Evolutionary conservation across 2,329 filamentous ascomycete species (phyloP).

Genomic region (Fusarium poae): DNA sequence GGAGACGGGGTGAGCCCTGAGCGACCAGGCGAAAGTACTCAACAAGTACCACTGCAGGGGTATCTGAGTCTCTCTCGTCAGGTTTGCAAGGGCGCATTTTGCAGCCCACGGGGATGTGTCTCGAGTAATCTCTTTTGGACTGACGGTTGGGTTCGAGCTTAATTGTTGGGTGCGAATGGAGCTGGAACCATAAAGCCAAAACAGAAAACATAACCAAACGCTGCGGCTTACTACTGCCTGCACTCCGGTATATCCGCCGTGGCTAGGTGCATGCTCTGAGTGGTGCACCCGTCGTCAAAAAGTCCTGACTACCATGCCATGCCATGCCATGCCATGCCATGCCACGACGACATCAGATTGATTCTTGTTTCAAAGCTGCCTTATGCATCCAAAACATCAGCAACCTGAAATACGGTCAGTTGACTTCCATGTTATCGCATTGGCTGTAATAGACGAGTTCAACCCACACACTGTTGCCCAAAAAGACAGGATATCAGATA

Average conservation of each 20-base stretch:
- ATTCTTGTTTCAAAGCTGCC: conserved; percentile 30
- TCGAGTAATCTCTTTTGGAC: conserved; percentile 47
- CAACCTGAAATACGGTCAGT: conserved; percentile 37
- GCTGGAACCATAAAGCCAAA: conserved; percentile 14
- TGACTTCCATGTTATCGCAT: conserved; percentile 33
- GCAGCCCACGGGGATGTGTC: conserved; percentile 45
- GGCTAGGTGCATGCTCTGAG: conserved; percentile 41
- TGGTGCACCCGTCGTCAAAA: conserved; percentile 19
- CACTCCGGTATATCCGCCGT: conserved; percentile 49
- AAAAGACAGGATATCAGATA: conserved; percentile 32
- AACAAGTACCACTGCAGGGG: conserved; percentile 44
- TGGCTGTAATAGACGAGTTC: conserved; percentile 33
- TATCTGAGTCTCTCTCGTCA: conserved; percentile 28
- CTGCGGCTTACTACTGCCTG: conserved; percentile 11
- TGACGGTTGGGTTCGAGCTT: conserved; percentile 50
- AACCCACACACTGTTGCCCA: conserved; percentile 27
- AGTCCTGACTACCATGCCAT: conserved; percentile 15
- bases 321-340: conserved; percentile 10
- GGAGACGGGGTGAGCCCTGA: conserved; percentile 34
- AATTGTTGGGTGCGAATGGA: conserved; percentile 48
- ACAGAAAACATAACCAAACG: conserved; percentile 9
- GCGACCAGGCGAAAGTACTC: conserved; percentile 37
- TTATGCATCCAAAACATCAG: conserved; percentile 33
- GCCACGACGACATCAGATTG: conserved; percentile 23
- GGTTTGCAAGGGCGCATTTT: conserved; percentile 37